Conservation (phyloP, 192 early-diverging fungal species). For the Umbelopsis sp. region DNA sequence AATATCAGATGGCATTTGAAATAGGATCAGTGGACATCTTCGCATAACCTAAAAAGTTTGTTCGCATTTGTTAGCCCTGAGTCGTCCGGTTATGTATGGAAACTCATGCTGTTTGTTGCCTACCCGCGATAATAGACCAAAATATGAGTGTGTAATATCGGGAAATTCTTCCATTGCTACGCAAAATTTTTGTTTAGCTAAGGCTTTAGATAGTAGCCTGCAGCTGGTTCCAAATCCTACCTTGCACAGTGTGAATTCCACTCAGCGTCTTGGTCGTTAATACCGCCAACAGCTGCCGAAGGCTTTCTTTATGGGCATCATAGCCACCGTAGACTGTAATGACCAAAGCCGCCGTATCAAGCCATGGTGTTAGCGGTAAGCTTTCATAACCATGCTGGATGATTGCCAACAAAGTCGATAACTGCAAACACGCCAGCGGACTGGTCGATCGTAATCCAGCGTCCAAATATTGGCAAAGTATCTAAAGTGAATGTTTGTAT, state of each 20-base stretch:
- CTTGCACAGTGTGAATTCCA: slow-evolving; percentile 41
- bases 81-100: not conserved
- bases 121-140: slow-evolving; percentile 54
- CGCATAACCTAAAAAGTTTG: slow-evolving; percentile 39
- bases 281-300: slow-evolving; percentile 34
- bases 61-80: not conserved
- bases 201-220: no score
- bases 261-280: slow-evolving; percentile 45
- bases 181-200: no score
- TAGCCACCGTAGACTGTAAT: slow-evolving; percentile 55
- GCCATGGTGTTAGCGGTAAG: slow-evolving; percentile 46
- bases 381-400: slow-evolving; percentile 45
- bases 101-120: not conserved
- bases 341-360: slow-evolving; percentile 49
- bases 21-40: slow-evolving; percentile 56
- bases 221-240: slow-evolving; percentile 17
- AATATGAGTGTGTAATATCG: slow-evolving; percentile 53
- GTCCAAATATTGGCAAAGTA: slow-evolving; percentile 50
- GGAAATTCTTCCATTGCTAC: slow-evolving; percentile 59
- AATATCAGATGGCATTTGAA: slow-evolving; percentile 47
- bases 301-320: slow-evolving; percentile 27
- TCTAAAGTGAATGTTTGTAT: slow-evolving; percentile 19
- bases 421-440: slow-evolving; percentile 48
- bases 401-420: slow-evolving; percentile 37
- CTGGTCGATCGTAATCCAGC: slow-evolving; percentile 47